phyloP scores from a whole-genome alignment of 1,284 basidiomycete species.

The Leccinum solheimii region DNA sequence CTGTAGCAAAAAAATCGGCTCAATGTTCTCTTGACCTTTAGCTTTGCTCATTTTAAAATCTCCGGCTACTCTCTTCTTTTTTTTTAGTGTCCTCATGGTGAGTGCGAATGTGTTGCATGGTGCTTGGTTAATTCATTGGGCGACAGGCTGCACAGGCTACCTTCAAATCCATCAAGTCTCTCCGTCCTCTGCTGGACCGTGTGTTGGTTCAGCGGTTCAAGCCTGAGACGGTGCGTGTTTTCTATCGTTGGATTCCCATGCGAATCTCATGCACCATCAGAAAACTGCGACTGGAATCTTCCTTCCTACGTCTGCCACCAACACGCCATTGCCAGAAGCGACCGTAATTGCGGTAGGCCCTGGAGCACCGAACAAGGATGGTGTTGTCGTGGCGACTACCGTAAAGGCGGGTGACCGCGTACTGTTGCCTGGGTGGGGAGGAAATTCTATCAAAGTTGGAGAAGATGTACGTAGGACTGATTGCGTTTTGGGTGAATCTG shows the following conservation, averaged over 20 bases:
- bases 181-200: slow-evolving; percentile 93
- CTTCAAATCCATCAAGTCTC: slow-evolving; percentile 92
- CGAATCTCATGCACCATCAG: slow-evolving; percentile 40
- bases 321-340: slow-evolving; percentile 88
- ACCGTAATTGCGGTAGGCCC: slow-evolving; percentile 96
- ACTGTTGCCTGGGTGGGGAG: slow-evolving; percentile 94
- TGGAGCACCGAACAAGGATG: slow-evolving; percentile 87
- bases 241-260: background rate
- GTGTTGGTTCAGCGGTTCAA: slow-evolving; percentile 98
- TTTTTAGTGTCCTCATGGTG: slow-evolving; percentile 25
- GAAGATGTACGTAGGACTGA: slow-evolving; percentile 74
- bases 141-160: slow-evolving; percentile 73
- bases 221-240: slow-evolving; percentile 73
- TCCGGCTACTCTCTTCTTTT: slow-evolving; percentile 1
- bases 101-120: slow-evolving; percentile 4
- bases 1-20: slow-evolving; percentile 18
- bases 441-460: slow-evolving; percentile 93
- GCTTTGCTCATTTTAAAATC: slow-evolving; percentile 24
- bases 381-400: slow-evolving; percentile 71
- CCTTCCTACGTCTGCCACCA: slow-evolving; percentile 86
- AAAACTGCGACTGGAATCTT: slow-evolving; percentile 96
- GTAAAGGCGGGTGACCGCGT: slow-evolving; percentile 93
- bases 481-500: background rate
- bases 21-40: slow-evolving; percentile 18
- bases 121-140: background rate